phyloP scores from a whole-genome alignment of 2,329 filamentous ascomycete species.

The Diplodia mutila region DNA sequence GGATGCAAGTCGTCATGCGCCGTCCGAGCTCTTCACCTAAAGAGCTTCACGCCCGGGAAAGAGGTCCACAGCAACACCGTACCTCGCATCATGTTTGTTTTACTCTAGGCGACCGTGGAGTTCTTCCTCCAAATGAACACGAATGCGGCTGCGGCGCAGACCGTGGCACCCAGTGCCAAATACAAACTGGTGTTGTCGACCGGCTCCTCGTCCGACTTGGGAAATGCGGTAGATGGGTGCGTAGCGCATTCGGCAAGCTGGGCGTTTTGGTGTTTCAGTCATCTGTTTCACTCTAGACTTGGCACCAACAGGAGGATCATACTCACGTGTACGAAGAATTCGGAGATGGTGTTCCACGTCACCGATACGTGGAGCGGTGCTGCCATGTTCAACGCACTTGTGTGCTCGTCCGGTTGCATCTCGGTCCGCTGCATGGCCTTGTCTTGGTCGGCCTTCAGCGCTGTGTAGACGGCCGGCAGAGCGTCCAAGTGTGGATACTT shows the following conservation, averaged over 20 bases:
- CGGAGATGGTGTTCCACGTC: conserved; percentile 90
- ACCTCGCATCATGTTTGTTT: background rate
- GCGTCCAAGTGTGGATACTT: conserved; percentile 83
- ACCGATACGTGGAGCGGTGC: conserved; percentile 93
- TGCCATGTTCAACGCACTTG: conserved; percentile 80
- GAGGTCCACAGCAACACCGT: background rate
- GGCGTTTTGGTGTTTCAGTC: conserved; percentile 17
- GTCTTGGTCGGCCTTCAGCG: conserved; percentile 92
- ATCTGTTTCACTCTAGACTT: conserved; percentile 4
- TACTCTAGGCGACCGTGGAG: conserved; percentile 6
- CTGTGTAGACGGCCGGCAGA: conserved; percentile 89
- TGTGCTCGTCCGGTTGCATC: conserved; percentile 87
- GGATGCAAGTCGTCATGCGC: background rate
- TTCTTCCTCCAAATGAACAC: conserved; percentile 63
- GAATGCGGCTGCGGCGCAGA: conserved; percentile 62
- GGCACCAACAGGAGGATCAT: conserved; percentile 32
- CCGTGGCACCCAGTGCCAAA: conserved; percentile 75
- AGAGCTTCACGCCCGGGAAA: background rate
- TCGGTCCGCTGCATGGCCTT: conserved; percentile 95
- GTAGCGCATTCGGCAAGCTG: conserved; percentile 86
- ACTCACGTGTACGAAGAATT: conserved; percentile 77
- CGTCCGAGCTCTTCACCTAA: conserved; percentile 8
- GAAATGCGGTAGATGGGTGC: conserved; percentile 84
- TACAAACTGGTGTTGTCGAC: conserved; percentile 85
- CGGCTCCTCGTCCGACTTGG: conserved; percentile 83